A percentile compares a stretch with the other conserved stretches of the same genome.
These are phyloP conservation scores for Penicillium bialowiezense DNA, from an alignment of 495 filamentous ascomycete genomes.

Conservation along the genomic window DNA sequence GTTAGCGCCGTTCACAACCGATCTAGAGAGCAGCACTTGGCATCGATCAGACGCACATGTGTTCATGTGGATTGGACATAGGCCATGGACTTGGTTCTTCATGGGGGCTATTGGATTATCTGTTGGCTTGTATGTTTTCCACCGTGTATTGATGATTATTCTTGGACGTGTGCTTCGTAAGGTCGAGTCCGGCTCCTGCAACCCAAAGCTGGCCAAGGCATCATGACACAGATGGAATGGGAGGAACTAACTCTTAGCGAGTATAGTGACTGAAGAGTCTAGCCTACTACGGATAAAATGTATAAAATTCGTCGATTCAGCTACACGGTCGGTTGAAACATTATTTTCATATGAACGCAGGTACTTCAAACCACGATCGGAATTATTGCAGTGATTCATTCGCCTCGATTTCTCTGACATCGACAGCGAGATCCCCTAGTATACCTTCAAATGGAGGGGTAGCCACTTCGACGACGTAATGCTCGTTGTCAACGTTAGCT, in stretches of 20 bases:
- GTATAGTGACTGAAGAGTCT: too few relatives aligned
- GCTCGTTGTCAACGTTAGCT: conserved; percentile 1
- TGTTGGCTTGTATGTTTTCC: not conserved
- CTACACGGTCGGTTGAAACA: not conserved
- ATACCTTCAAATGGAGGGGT: conserved; percentile 7
- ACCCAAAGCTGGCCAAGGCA: not conserved
- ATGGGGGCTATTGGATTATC: conserved; percentile 1
- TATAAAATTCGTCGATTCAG: not conserved
- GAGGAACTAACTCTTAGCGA: too few relatives aligned
- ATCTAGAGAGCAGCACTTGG: conserved; percentile 5
- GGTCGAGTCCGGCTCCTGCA: not conserved
- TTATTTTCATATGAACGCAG: not conserved
- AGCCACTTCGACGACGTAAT: conserved; percentile 1
- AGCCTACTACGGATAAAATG: not conserved
- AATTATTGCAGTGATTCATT: not conserved
- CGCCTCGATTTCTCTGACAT: not conserved
- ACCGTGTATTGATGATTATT: not conserved
- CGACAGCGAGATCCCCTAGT: conserved; percentile 7
- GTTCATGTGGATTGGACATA: conserved; percentile 7
- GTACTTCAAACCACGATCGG: not conserved
- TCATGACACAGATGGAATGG: not conserved
- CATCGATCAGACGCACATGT: conserved; percentile 4
- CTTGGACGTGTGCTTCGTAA: not conserved
- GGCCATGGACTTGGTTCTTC: conserved; percentile 6
- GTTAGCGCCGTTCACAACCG: not conserved